Conservation (phyloP, 345 rosid genomes). For the Toxicodendron radicans region DNA sequence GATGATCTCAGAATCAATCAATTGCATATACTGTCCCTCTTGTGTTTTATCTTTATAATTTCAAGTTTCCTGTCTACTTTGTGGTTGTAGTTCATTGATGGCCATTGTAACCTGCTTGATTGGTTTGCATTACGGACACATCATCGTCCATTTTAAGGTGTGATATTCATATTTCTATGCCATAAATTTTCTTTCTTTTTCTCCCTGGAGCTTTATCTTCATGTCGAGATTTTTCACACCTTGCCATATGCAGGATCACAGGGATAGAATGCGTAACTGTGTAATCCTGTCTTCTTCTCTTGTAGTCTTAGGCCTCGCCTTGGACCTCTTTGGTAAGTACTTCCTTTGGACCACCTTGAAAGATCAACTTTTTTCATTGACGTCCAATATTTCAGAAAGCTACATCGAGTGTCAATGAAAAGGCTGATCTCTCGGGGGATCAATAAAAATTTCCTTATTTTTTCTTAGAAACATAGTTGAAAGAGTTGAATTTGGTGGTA, state of each 20-base stretch:
- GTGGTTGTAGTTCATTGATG: slow-evolving; percentile 72
- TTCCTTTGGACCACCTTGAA: not conserved
- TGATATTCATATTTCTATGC: slow-evolving; percentile 11
- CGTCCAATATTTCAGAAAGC: too few relatives aligned
- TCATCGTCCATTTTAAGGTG: slow-evolving; percentile 81
- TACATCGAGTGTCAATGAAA: too few relatives aligned
- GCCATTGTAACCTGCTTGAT: slow-evolving; percentile 74
- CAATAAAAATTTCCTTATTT: not conserved
- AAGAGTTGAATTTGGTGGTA: not conserved
- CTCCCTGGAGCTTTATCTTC: not conserved
- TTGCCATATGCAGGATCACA: slow-evolving; percentile 53
- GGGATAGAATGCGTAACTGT: slow-evolving; percentile 60
- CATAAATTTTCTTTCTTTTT: not conserved
- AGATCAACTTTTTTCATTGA: too few relatives aligned
- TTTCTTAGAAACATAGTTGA: not conserved
- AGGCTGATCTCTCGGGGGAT: too few relatives aligned
- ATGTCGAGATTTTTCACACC: not conserved
- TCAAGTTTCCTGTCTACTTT: slow-evolving; percentile 16
- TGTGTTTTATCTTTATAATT: slow-evolving; percentile 11
- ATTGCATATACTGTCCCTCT: not conserved
- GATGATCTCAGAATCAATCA: not conserved
- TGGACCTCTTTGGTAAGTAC: slow-evolving; percentile 55
- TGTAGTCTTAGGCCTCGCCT: slow-evolving; percentile 47
- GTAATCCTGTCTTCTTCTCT: slow-evolving; percentile 52
- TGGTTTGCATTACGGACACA: slow-evolving; percentile 85